Evolutionary conservation across 2,329 filamentous ascomycete species (phyloP).

Genomic region (Escovopsis weberi): DNA sequence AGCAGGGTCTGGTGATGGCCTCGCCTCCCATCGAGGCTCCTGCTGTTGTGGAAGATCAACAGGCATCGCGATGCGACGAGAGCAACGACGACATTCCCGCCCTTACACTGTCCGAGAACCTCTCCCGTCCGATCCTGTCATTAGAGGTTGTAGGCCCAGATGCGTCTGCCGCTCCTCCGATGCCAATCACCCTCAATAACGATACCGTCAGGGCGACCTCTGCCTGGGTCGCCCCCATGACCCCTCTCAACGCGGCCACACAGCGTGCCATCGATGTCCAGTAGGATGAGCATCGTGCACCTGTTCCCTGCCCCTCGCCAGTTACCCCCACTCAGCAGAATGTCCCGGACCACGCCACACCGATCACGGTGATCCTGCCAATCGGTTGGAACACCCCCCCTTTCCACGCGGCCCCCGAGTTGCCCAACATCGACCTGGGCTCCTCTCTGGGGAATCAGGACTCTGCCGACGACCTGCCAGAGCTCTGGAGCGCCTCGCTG

Average conservation of each 20-base stretch:
- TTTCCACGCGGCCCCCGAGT: too few species aligned
- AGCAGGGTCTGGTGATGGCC: background rate
- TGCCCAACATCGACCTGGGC: too few species aligned
- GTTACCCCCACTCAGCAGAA: background rate
- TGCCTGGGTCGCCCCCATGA: background rate
- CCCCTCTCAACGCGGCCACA: slow-evolving; percentile 1
- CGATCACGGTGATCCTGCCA: too few species aligned
- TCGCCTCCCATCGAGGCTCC: background rate
- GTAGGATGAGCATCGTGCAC: slow-evolving; percentile 4
- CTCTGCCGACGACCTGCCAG: too few species aligned
- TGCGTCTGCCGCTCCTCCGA: slow-evolving; percentile 2
- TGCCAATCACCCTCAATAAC: background rate
- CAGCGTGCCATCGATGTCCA: slow-evolving; percentile 2
- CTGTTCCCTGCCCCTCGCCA: slow-evolving; percentile 1
- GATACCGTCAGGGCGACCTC: slow-evolving; percentile 2
- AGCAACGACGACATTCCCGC: background rate
- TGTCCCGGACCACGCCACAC: too few species aligned
- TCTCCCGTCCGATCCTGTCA: background rate
- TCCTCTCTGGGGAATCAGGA: too few species aligned
- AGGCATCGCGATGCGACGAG: background rate
- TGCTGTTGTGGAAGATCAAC: background rate
- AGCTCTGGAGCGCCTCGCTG: too few species aligned
- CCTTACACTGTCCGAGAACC: background rate
- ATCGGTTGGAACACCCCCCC: too few species aligned
- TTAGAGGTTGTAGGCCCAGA: slow-evolving; percentile 3